phyloP scores from a whole-genome alignment of 2,329 filamentous ascomycete genomes.

The Apiospora phragmitis region DNA sequence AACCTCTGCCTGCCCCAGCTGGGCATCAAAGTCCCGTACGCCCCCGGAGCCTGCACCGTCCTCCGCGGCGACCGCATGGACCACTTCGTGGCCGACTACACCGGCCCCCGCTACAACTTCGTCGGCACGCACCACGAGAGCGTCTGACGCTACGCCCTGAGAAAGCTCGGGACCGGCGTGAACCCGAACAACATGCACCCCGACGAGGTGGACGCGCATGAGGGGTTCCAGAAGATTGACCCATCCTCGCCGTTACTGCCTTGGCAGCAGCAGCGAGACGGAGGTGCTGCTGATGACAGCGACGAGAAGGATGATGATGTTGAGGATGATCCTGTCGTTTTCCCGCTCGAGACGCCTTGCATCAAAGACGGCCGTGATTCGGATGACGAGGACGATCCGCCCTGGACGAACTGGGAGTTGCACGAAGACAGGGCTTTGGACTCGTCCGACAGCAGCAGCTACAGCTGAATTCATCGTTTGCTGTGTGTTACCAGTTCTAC shows the following conservation, averaged over 20 bases:
- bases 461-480: neutral
- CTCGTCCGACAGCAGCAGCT: neutral
- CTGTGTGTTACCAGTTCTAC: no score
- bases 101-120: conserved; percentile 15
- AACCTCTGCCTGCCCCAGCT: conserved; percentile 17
- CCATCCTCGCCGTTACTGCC: neutral
- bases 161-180: neutral
- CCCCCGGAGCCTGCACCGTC: conserved; percentile 15
- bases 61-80: conserved; percentile 15
- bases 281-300: no score
- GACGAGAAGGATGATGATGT: neutral
- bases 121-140: conserved; percentile 19
- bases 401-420: neutral
- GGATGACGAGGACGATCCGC: neutral
- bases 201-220: neutral
- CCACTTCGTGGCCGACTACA: conserved; percentile 16
- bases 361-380: neutral
- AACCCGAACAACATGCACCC: neutral
- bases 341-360: neutral
- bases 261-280: no score
- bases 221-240: neutral
- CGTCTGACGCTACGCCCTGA: neutral
- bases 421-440: neutral
- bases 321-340: neutral
- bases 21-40: conserved; percentile 15